Percentiles rank a stretch among this genome's conserved stretches.
Evolutionary conservation across 371 early-diverging fungal species (phyloP).

Genomic region (Lichtheimia ramosa): DNA sequence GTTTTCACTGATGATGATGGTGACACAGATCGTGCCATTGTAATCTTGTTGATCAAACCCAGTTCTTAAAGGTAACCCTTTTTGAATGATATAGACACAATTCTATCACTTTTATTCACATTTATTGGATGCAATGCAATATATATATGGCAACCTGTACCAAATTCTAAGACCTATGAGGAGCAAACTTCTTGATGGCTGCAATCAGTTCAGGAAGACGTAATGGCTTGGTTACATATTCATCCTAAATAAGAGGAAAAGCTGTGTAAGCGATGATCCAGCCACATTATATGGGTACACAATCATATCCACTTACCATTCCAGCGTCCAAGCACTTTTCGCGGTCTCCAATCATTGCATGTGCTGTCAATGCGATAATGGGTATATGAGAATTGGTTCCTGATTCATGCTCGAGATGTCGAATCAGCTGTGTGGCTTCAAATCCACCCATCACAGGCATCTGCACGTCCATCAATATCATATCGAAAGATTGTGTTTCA

Average conservation of each 20-base stretch:
- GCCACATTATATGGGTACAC: background rate
- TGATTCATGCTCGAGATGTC: conserved; percentile 53
- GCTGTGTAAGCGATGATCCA: background rate
- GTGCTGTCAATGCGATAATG: conserved; percentile 76
- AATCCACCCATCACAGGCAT: conserved; percentile 79
- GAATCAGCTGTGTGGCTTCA: conserved; percentile 68
- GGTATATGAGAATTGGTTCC: conserved; percentile 59
- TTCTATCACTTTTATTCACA: too few species aligned
- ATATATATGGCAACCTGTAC: too few species aligned
- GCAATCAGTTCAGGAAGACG: conserved; percentile 56
- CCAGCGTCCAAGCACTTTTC: conserved; percentile 71
- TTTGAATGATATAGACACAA: too few species aligned
- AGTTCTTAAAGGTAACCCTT: too few species aligned
- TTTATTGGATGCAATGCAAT: too few species aligned
- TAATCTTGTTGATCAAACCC: too few species aligned
- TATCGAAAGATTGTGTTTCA: conserved; percentile 55
- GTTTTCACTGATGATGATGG: too few species aligned
- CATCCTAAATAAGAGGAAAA: conserved; percentile 18
- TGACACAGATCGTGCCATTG: too few species aligned
- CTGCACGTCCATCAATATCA: conserved; percentile 82
- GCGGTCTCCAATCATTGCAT: conserved; percentile 76
- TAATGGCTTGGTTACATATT: conserved; percentile 66
- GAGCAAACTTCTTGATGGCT: conserved; percentile 54
- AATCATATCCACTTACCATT: conserved; percentile 35
- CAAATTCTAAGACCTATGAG: background rate